These are phyloP conservation scores for Saccharomycopsis phalli DNA, from an alignment of 1,139 yeast species.

Conservation along the genomic window DNA sequence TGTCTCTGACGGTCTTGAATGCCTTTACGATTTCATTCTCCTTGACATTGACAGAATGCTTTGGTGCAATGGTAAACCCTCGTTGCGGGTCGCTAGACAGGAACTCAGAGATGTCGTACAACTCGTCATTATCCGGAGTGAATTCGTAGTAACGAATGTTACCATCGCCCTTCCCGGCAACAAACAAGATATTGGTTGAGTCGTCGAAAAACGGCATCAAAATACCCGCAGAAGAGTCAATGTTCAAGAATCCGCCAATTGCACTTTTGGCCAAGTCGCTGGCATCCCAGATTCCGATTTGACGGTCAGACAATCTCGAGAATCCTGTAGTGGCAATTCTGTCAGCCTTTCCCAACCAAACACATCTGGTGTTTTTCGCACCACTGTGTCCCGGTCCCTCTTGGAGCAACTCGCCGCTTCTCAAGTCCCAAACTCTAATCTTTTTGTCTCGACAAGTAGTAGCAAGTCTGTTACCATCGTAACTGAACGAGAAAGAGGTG, in stretches of 20 bases:
- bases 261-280: constrained; percentile 69
- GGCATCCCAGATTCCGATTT: constrained; percentile 88
- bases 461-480: constrained; percentile 78
- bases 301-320: constrained; percentile 87
- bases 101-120: constrained; percentile 76
- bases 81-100: constrained; percentile 90
- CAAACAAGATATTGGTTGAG: constrained; percentile 66
- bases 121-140: constrained; percentile 55
- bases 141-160: constrained; percentile 89
- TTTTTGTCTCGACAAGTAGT: constrained; percentile 91
- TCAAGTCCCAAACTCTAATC: constrained; percentile 84
- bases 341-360: constrained; percentile 83
- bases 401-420: constrained; percentile 59
- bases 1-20: constrained; percentile 79
- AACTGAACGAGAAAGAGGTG: constrained; percentile 82
- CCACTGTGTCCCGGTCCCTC: constrained; percentile 92
- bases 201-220: constrained; percentile 85
- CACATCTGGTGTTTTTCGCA: constrained; percentile 80
- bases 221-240: constrained; percentile 90
- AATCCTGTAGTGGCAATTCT: constrained; percentile 94
- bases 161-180: constrained; percentile 98
- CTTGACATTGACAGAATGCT: constrained; percentile 63
- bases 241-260: constrained; percentile 73
- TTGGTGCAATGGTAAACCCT: constrained; percentile 88
- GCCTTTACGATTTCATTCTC: constrained; percentile 79